Conservation (phyloP, 768 basidiomycete genomes). For the Kwoniella sp. region DNA sequence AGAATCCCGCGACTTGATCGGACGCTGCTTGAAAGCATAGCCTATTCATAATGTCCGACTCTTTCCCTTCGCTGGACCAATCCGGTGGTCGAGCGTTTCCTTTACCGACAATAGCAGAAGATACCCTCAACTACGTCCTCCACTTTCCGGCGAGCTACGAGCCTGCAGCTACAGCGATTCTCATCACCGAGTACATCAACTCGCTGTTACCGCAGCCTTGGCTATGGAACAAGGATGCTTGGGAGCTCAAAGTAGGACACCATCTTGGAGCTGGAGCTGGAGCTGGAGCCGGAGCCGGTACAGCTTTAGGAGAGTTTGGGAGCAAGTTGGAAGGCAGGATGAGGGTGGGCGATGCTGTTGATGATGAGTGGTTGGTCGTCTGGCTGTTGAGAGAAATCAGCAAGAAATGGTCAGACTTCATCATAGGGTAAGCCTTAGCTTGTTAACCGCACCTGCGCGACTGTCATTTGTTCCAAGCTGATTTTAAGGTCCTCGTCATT, state of each 20-base stretch:
- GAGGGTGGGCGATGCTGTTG: slow-evolving; percentile 93
- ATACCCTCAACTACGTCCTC: slow-evolving; percentile 76
- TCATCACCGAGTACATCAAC: slow-evolving; percentile 65
- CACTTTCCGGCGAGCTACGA: slow-evolving; percentile 62
- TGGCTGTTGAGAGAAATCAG: slow-evolving; percentile 83
- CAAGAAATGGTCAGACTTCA: slow-evolving; percentile 70
- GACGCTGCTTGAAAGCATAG: too few relatives aligned
- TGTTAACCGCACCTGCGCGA: background rate
- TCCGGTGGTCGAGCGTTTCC: slow-evolving; percentile 54
- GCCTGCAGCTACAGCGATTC: slow-evolving; percentile 59
- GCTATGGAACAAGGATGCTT: slow-evolving; percentile 55
- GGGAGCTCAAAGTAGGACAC: slow-evolving; percentile 47
- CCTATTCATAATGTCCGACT: slow-evolving; percentile 20
- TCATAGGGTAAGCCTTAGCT: slow-evolving; percentile 65
- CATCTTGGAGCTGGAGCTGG: too few relatives aligned
- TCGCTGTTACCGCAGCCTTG: slow-evolving; percentile 58
- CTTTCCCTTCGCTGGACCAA: slow-evolving; percentile 30
- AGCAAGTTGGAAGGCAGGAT: slow-evolving; percentile 73
- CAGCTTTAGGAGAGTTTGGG: background rate
- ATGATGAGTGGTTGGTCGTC: slow-evolving; percentile 95
- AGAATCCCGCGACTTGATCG: too few relatives aligned
- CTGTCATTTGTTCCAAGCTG: background rate
- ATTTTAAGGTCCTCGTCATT: background rate
- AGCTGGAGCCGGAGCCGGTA: too few relatives aligned
- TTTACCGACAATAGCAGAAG: slow-evolving; percentile 77